Evolutionary conservation across 495 filamentous ascomycete species (phyloP).

Genomic region (Podospora australis): DNA sequence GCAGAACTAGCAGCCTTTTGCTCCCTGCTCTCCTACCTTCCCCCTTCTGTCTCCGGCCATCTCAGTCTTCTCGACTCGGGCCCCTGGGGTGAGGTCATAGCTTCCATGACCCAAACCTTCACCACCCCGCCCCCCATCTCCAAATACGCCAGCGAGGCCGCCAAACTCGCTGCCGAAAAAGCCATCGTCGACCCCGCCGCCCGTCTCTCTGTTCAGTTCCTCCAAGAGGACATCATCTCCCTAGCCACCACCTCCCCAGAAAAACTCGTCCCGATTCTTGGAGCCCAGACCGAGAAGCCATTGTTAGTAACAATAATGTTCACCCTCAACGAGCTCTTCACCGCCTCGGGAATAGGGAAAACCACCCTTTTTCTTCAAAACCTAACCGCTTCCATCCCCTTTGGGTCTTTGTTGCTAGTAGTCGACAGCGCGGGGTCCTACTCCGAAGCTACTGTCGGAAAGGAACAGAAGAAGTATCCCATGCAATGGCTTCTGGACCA

Average conservation of each 20-base stretch:
- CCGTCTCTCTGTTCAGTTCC: conserved; percentile 44
- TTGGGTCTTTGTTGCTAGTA: conserved; percentile 67
- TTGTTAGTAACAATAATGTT: conserved; percentile 78
- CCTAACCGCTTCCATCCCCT: conserved; percentile 48
- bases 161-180: conserved; percentile 33
- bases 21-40: conserved; percentile 48
- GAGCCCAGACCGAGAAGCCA: too few species aligned
- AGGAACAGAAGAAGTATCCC: conserved; percentile 64
- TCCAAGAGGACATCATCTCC: conserved; percentile 57
- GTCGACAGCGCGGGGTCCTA: conserved; percentile 92
- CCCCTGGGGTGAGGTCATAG: conserved; percentile 60
- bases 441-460: conserved; percentile 64
- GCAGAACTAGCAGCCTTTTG: conserved; percentile 78
- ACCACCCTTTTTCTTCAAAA: conserved; percentile 69
- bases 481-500: conserved; percentile 93
- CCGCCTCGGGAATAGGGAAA: conserved; percentile 57
- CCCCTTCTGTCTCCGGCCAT: conserved; percentile 17
- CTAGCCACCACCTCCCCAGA: conserved; percentile 37
- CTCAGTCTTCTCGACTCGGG: conserved; percentile 74
- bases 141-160: conserved; percentile 49
- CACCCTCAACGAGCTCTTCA: conserved; percentile 94
- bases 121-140: conserved; percentile 43
- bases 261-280: conserved; percentile 20
- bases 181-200: conserved; percentile 31
- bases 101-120: conserved; percentile 42